Percentiles rank a stretch among this genome's conserved stretches.
These are phyloP conservation scores for Neurospora pannonica DNA, from an alignment of 495 filamentous ascomycete genomes.

Conservation along the genomic window DNA sequence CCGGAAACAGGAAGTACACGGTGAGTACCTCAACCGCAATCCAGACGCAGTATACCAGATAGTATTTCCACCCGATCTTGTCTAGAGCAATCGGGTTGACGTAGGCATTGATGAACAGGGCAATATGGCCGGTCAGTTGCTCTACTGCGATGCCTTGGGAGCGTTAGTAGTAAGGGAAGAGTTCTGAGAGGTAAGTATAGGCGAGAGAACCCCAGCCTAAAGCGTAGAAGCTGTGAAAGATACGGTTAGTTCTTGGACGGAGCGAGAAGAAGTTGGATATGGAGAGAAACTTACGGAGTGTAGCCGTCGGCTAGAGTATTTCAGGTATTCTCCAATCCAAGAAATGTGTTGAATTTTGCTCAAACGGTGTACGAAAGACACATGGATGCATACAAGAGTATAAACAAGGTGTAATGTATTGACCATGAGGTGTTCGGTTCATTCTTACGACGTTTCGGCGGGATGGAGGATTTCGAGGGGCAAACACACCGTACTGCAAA, in stretches of 20 bases:
- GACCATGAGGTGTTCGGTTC: not conserved
- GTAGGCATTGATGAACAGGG: slow-evolving; percentile 44
- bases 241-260: not conserved
- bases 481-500: not conserved
- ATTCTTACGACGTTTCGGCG: not conserved
- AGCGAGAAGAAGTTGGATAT: not conserved
- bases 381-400: not conserved
- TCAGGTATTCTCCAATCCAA: not conserved
- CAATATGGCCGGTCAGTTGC: slow-evolving; percentile 45
- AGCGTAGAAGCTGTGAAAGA: slow-evolving; percentile 40
- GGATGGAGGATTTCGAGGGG: not conserved
- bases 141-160: slow-evolving; percentile 50
- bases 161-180: slow-evolving; percentile 50
- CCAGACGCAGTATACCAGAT: slow-evolving; percentile 53
- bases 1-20: slow-evolving; percentile 51
- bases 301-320: slow-evolving; percentile 21
- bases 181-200: slow-evolving; percentile 48
- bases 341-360: not conserved
- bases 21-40: slow-evolving; percentile 43
- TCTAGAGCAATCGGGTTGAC: slow-evolving; percentile 55
- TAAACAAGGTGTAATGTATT: not conserved
- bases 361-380: no score
- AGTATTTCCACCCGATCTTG: slow-evolving; percentile 51
- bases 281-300: slow-evolving; percentile 28
- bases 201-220: slow-evolving; percentile 53